Base-by-base conservation (phyloP, 495 filamentous ascomycete species). In the Penicillium parvum region DNA sequence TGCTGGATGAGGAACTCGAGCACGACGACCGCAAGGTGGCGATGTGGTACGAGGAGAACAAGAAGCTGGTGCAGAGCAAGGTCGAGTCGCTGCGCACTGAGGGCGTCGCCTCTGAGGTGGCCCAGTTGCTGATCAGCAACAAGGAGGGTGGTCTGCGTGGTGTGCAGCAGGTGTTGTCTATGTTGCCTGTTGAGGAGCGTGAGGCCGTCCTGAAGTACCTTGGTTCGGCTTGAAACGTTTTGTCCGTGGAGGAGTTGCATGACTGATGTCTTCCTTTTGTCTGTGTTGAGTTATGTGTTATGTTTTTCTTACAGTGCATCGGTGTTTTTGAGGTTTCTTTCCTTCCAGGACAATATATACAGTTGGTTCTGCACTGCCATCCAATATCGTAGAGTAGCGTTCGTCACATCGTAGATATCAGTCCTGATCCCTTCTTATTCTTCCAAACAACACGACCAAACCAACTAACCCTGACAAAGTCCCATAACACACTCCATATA, bases 1-100 rank as follows among this genome's bases (percentile, higher is more conserved):
- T 94, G 32, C 50, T 81, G 12, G 70, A 83, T 46, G 55, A 65
- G 3, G 71, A 74, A 20, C 88, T 96, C 61, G 78, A 85, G 22
- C 71, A 72, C 27, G 78, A 86, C 38, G 92, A 98, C 61, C 77
- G 75, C 35, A 83, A 82, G 50, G 92, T 97, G 25, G 86, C 90
- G n/a, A 69, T 76, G 43, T 98, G 94, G 94, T 97, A 95, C 60
- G 92, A 98, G 76, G 86, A 96, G 71, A 94, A 97, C 65, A 78
- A 86, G 57, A 88, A 90, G 72, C 61, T 71, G 4, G 79, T 97
- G 10, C 71, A 83, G 46, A 68, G 73, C 35, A 92, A 90, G 77
- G 73, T 97, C 30, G 90, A 96, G 53, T 58, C 69, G 11, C 65
- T 96, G 49, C 88, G 85, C 71, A 76, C 76, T 9, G 88, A 96